These are phyloP conservation scores for Russula earlei DNA, from an alignment of 768 basidiomycete species.

Conservation along the genomic window DNA sequence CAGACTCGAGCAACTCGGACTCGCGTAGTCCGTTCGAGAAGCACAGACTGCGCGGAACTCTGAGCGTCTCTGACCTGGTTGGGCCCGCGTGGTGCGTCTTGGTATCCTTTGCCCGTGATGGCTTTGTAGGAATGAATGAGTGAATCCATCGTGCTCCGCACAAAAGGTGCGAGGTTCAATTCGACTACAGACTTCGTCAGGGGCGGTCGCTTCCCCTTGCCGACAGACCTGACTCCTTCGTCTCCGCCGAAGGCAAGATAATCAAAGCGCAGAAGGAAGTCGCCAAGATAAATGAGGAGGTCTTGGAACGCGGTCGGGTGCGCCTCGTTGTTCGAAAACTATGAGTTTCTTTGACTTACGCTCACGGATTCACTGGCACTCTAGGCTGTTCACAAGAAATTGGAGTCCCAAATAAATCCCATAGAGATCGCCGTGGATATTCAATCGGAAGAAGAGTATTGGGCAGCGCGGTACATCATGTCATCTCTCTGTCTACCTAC, in stretches of 20 bases:
- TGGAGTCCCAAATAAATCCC: conserved; percentile 64
- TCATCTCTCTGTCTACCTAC: background rate
- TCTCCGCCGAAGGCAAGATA: conserved; percentile 46
- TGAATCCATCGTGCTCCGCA: background rate
- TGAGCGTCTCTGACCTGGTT: conserved; percentile 20
- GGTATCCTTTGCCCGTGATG: background rate
- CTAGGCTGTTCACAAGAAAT: conserved; percentile 63
- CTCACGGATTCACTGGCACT: background rate
- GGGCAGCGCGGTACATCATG: conserved; percentile 57
- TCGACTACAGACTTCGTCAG: conserved; percentile 65
- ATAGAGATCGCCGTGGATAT: conserved; percentile 45
- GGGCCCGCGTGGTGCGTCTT: conserved; percentile 18
- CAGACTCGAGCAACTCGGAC: background rate
- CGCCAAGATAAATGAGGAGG: conserved; percentile 46
- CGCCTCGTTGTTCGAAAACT: conserved; percentile 9
- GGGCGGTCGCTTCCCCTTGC: conserved; percentile 39
- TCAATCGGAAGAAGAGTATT: conserved; percentile 56
- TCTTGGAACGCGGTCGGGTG: conserved; percentile 47
- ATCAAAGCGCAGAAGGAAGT: conserved; percentile 45
- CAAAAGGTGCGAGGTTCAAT: conserved; percentile 72
- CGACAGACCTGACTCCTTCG: conserved; percentile 46
- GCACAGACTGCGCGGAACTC: background rate
- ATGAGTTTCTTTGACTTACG: background rate
- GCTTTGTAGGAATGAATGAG: background rate
- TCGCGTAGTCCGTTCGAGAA: conserved; percentile 13